Percentiles rank a stretch among this genome's conserved stretches.
phyloP scores from a whole-genome alignment of 768 basidiomycete species.

The Pleurotus citrinopileatus region DNA sequence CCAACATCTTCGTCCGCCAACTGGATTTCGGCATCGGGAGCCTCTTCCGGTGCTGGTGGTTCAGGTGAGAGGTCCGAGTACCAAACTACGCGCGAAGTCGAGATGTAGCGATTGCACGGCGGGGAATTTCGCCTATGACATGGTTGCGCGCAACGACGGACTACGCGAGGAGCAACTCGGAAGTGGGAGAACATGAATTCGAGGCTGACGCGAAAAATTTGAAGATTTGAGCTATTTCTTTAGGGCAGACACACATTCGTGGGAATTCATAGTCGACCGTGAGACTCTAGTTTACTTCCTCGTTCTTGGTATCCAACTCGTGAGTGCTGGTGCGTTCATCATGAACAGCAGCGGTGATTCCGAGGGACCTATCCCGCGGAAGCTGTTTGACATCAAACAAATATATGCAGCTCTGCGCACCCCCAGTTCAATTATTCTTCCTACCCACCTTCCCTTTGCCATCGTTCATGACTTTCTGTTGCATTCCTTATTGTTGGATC shows the following conservation, averaged over 20 bases:
- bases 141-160: slow-evolving; percentile 27
- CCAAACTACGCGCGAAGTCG: slow-evolving; percentile 19
- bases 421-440: slow-evolving; percentile 38
- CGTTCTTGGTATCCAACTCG: too few species aligned
- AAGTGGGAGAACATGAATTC: slow-evolving; percentile 32
- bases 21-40: slow-evolving; percentile 13
- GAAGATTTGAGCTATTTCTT: slow-evolving; percentile 14
- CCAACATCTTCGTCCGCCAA: slow-evolving; percentile 16
- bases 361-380: slow-evolving; percentile 20
- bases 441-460: slow-evolving; percentile 31
- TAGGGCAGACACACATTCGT: slow-evolving; percentile 2
- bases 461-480: slow-evolving; percentile 57
- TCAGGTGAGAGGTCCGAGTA: slow-evolving; percentile 22
- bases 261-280: neutral
- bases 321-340: too few species aligned
- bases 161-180: slow-evolving; percentile 25
- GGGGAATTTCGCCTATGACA: slow-evolving; percentile 9
- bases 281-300: slow-evolving; percentile 1
- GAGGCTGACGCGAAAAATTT: slow-evolving; percentile 27
- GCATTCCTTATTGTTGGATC: slow-evolving; percentile 43
- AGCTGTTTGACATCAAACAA: slow-evolving; percentile 43
- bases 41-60: slow-evolving; percentile 20
- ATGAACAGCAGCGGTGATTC: neutral
- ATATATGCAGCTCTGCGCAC: slow-evolving; percentile 52
- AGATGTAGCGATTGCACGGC: slow-evolving; percentile 22